Evolutionary conservation across 192 early-diverging fungal species (phyloP).

Genomic region (Coemansia sp.): DNA sequence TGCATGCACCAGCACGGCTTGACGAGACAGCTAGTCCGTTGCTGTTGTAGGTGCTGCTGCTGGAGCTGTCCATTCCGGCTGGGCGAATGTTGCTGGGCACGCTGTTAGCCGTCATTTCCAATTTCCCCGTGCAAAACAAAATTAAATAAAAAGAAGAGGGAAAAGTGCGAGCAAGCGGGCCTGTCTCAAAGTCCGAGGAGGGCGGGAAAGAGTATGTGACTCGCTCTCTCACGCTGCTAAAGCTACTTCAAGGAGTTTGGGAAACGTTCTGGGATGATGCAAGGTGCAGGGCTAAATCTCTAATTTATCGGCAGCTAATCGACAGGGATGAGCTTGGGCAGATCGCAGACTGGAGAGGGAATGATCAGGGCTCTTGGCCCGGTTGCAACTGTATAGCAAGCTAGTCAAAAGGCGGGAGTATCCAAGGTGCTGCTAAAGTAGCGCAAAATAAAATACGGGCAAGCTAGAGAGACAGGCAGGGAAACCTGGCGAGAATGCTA

Average conservation of each 20-base stretch:
- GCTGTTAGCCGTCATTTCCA: conserved; percentile 12
- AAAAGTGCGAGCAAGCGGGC: neutral
- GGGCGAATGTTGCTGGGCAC: conserved; percentile 1
- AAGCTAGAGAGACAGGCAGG: too few relatives aligned
- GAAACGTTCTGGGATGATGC: conserved; percentile 3
- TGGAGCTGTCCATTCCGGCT: conserved; percentile 20
- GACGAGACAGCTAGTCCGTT: neutral
- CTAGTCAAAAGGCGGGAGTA: too few relatives aligned
- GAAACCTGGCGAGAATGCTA: too few relatives aligned
- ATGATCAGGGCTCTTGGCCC: too few relatives aligned
- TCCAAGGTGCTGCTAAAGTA: too few relatives aligned
- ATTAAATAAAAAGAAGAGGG: neutral
- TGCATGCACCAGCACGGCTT: neutral
- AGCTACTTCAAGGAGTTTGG: neutral
- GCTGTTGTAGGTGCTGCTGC: neutral
- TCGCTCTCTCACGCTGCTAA: neutral
- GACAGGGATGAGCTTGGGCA: neutral
- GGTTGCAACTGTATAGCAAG: too few relatives aligned
- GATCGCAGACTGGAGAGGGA: neutral
- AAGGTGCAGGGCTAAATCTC: neutral
- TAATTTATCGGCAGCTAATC: neutral
- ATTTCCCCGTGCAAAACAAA: neutral
- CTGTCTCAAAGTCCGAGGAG: neutral
- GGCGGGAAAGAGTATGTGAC: neutral
- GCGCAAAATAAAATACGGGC: too few relatives aligned